These are phyloP conservation scores for Prunus kanzakura DNA, from an alignment of 306 rosid species.

Conservation along the genomic window DNA sequence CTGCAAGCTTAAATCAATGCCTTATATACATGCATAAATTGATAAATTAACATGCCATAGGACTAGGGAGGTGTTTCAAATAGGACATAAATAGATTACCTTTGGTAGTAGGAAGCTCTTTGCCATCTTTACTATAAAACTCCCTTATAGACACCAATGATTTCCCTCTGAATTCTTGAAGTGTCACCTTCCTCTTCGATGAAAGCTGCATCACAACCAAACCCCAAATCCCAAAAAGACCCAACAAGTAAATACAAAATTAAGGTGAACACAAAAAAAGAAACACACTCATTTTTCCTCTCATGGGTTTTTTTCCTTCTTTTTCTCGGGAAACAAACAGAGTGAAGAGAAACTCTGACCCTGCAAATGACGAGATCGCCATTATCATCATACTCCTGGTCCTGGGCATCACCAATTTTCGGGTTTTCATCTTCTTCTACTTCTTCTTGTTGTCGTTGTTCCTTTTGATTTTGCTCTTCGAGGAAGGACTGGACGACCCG, in stretches of 20 bases:
- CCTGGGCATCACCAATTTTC: slow-evolving; percentile 5
- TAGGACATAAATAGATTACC: slow-evolving; percentile 34
- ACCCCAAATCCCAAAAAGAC: background rate
- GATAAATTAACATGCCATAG: background rate
- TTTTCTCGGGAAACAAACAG: slow-evolving; percentile 17
- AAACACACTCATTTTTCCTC: background rate
- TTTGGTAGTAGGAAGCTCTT: slow-evolving; percentile 80
- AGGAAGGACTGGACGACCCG: slow-evolving; percentile 65
- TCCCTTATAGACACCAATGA: slow-evolving; percentile 78
- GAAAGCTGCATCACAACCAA: slow-evolving; percentile 52
- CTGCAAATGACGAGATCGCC: slow-evolving; percentile 83
- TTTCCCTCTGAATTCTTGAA: slow-evolving; percentile 81
- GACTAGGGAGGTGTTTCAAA: background rate
- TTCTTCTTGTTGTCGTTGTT: background rate
- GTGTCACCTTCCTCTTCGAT: slow-evolving; percentile 64
- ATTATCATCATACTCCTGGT: slow-evolving; percentile 56
- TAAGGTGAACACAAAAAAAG: background rate
- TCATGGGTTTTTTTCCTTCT: background rate
- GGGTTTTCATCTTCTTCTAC: background rate
- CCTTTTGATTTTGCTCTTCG: slow-evolving; percentile 35
- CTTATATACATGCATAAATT: background rate
- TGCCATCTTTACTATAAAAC: slow-evolving; percentile 62
- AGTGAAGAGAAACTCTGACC: slow-evolving; percentile 33
- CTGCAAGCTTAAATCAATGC: background rate
- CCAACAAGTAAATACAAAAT: background rate